These are phyloP conservation scores for Talaromyces marneffei DNA, from an alignment of 2,329 filamentous ascomycete genomes.

Conservation along the genomic window DNA sequence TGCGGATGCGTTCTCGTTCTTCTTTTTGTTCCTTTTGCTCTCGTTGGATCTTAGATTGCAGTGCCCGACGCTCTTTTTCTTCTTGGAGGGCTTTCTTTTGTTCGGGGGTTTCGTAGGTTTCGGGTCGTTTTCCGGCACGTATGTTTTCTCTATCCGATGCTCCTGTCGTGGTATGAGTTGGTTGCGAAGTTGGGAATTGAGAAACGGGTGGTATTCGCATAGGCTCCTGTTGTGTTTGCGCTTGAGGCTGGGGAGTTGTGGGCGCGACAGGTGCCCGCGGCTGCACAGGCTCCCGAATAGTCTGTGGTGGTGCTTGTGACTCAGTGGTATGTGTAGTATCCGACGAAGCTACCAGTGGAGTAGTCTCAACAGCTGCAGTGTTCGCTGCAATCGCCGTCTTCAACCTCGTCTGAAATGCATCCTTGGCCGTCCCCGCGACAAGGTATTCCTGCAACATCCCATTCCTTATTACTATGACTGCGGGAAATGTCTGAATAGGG, in stretches of 20 bases:
- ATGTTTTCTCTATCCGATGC: constrained; percentile 22
- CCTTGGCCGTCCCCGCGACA: constrained; percentile 55
- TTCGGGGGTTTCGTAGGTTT: constrained; percentile 1
- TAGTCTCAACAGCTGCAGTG: background rate
- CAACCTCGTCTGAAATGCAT: constrained; percentile 60
- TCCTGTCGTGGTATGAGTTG: constrained; percentile 12
- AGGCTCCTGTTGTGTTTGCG: background rate
- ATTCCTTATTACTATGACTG: constrained; percentile 72
- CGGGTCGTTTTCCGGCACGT: constrained; percentile 18
- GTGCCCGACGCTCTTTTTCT: constrained; percentile 45
- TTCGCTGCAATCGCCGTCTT: constrained; percentile 35
- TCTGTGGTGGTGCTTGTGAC: background rate
- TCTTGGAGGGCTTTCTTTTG: constrained; percentile 3
- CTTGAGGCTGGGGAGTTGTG: background rate
- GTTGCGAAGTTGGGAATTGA: constrained; percentile 12
- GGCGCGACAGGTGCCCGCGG: background rate
- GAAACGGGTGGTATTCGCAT: background rate
- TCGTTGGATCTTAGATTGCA: constrained; percentile 57
- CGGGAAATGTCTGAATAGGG: constrained; percentile 70
- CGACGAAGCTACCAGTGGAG: background rate
- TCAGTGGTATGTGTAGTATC: background rate
- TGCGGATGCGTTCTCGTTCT: constrained; percentile 65
- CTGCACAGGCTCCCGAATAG: background rate
- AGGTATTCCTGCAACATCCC: constrained; percentile 74
- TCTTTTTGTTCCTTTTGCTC: constrained; percentile 61